Evolutionary conservation across 129 eudicot species (phyloP), one percentile per base, ranked within the genome.

Genomic region (Cynara cardunculus): DNA sequence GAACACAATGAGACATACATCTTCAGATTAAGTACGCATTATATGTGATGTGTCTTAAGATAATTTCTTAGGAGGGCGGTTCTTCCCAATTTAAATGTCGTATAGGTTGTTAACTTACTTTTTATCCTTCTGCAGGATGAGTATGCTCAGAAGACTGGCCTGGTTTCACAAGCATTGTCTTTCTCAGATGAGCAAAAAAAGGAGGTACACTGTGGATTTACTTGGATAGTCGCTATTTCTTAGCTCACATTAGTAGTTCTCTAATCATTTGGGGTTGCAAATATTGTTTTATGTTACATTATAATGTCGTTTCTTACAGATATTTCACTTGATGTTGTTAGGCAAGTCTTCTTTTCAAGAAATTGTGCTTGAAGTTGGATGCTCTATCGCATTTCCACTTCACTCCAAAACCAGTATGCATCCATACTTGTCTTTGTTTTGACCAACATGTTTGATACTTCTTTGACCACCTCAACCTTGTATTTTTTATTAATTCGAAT

Each of bases 361-460:
- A 81, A 78, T 79, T 95, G 25, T 90, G 97, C 75, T 61, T 90
- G 78, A 92, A 92, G 86, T 85, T 92, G 91, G 97, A 95, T 77
- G 99, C 99, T 46, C 88, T 95, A 41, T 92, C 99, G 10, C 99
- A 95, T 82, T 95, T 95, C 91, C 97, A 92, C 87, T 95, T 95
- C 87, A 87, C 97, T 69, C 97, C 97, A 72, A 95, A 92, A 85
- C 97, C 99, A 66, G 99, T 92, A 95, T 74, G 86, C 30, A 65
- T 85, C 82, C 34, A 37, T 26, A 37, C 71, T n/a, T 31, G 22
- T 7, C 7, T 44, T 16, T 67, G 25, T 39, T 6, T 19, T 25
- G 1, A 2, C 7, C 1, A 25, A 62, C 41, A 7, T 74, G 19
- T 82, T 13, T 53, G 10, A 35, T 35, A 77, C 1, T 41, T 28